Conservation (phyloP, 768 basidiomycete genomes). For the Dictyophora rubrovolvata region DNA sequence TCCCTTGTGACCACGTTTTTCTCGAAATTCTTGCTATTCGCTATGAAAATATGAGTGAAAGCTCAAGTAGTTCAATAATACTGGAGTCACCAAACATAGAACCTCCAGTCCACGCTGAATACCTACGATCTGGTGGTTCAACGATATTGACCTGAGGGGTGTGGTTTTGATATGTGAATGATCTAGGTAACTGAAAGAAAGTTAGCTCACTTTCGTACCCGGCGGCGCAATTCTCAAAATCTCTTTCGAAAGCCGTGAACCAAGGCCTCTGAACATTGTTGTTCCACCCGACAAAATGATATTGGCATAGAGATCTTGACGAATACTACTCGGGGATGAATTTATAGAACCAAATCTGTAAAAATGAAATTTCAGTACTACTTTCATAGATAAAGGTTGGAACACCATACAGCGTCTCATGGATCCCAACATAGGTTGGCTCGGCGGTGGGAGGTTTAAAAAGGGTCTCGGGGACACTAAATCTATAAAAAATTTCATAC, state of each 20-base stretch:
- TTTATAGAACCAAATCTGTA: too few species aligned
- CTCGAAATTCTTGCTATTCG: conserved; percentile 41
- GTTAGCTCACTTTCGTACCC: conserved; percentile 29
- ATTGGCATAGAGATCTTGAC: background rate
- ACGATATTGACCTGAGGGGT: conserved; percentile 30
- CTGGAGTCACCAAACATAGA: conserved; percentile 16
- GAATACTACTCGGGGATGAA: background rate
- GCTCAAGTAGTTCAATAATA: background rate
- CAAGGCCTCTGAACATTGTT: conserved; percentile 27
- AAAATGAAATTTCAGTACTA: too few species aligned
- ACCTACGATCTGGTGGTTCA: conserved; percentile 40
- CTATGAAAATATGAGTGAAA: conserved; percentile 18
- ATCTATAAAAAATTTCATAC: too few species aligned
- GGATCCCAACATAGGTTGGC: too few species aligned
- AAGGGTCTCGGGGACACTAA: too few species aligned
- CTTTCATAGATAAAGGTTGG: too few species aligned
- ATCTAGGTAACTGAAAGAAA: background rate
- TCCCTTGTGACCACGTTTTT: conserved; percentile 36
- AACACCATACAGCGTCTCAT: too few species aligned
- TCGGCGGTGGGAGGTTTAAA: too few species aligned
- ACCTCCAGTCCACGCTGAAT: conserved; percentile 37
- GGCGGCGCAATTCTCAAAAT: conserved; percentile 38
- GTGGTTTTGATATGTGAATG: background rate
- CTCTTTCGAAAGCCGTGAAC: conserved; percentile 45
- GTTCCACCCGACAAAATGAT: conserved; percentile 64